A percentile compares a stretch with the other conserved stretches of the same genome.
Evolutionary conservation across 176 grass and related monocot genomes (phyloP).

Genomic region (Oryza brachyantha): DNA sequence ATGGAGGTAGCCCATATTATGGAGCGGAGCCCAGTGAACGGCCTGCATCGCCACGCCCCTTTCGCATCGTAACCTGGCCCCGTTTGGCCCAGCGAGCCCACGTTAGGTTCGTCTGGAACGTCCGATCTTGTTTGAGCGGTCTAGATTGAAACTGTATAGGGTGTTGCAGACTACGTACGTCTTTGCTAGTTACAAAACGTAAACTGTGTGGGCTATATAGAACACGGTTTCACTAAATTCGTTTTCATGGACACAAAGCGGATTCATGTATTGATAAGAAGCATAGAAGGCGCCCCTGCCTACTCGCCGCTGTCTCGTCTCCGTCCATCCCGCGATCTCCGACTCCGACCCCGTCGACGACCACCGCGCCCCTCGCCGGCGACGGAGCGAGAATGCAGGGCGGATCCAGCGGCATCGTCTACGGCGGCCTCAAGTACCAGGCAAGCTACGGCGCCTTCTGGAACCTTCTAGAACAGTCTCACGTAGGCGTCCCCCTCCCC

Average conservation of each 20-base stretch:
- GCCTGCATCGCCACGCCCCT: neutral
- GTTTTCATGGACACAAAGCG: neutral
- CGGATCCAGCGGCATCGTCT: constrained; percentile 87
- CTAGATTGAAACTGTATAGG: neutral
- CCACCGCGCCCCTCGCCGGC: neutral
- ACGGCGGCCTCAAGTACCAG: constrained; percentile 95
- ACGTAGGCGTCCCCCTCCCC: neutral
- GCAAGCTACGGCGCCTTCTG: constrained; percentile 23
- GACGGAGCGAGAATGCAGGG: constrained; percentile 61
- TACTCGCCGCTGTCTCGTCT: neutral
- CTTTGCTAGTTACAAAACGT: too few relatives aligned
- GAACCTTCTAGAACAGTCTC: constrained; percentile 19
- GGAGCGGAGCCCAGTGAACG: neutral
- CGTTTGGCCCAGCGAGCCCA: too few relatives aligned
- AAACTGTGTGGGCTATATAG: too few relatives aligned
- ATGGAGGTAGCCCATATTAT: neutral
- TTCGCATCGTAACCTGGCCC: too few relatives aligned
- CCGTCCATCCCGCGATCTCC: neutral
- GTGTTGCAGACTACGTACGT: too few relatives aligned
- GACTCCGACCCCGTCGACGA: neutral
- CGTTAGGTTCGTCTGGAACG: neutral
- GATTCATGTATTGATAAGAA: neutral
- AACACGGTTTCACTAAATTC: neutral
- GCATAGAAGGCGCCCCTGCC: neutral
- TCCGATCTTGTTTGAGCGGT: accelerated